Evolutionary conservation across 2,329 filamentous ascomycete genomes (phyloP).

Genomic region (Arthrobotrys sinensis): DNA sequence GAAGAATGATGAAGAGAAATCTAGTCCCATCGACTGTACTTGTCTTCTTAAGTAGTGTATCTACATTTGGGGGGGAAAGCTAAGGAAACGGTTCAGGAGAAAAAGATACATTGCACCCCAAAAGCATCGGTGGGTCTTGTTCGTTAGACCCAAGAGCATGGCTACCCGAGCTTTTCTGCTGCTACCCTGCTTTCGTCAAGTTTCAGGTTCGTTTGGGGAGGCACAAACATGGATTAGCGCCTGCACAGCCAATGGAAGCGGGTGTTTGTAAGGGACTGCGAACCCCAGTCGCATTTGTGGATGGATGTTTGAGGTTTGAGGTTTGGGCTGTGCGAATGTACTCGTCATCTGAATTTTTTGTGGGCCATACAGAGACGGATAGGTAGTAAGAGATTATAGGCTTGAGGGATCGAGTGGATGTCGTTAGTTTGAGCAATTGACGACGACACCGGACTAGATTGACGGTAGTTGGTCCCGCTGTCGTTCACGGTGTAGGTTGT

Average conservation of each 20-base stretch:
- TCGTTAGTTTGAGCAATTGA: neutral
- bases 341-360: conserved; percentile 34
- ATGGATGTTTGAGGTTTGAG: conserved; percentile 38
- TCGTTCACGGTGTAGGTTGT: neutral
- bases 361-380: neutral
- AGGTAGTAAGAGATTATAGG: conserved; percentile 8
- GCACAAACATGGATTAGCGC: conserved; percentile 60
- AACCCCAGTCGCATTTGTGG: conserved; percentile 19
- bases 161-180: conserved; percentile 56
- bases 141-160: conserved; percentile 37
- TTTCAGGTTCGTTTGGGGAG: conserved; percentile 61
- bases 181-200: conserved; percentile 50
- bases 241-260: conserved; percentile 51
- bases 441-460: neutral
- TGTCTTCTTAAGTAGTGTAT: conserved; percentile 56
- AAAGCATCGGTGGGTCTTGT: conserved; percentile 42
- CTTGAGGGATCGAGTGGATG: conserved; percentile 2
- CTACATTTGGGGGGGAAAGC: conserved; percentile 45
- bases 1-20: conserved; percentile 31
- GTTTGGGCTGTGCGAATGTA: conserved; percentile 13
- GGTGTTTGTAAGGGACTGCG: conserved; percentile 6
- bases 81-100: conserved; percentile 47
- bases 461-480: neutral
- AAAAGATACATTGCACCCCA: conserved; percentile 29
- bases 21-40: conserved; percentile 49